phyloP scores from a whole-genome alignment of 768 basidiomycete species.

The Suillus tomentosus region DNA sequence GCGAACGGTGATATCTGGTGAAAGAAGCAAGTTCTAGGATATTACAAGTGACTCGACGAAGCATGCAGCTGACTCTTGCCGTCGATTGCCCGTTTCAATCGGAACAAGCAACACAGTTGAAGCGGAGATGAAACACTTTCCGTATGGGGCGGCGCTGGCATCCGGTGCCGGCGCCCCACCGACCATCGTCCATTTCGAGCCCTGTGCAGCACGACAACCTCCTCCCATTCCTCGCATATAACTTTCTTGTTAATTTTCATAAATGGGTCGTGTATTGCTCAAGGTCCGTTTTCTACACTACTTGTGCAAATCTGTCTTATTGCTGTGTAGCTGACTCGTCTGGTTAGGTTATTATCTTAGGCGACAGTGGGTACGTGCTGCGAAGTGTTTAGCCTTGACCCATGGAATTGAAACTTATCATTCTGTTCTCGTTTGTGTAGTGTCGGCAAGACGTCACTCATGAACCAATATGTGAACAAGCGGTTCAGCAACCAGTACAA shows the following conservation, averaged over 20 bases:
- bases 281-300: conserved; percentile 51
- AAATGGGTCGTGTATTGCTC: conserved; percentile 84
- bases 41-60: conserved; percentile 7
- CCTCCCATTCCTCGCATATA: not conserved
- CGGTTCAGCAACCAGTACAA: conserved; percentile 99
- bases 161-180: conserved; percentile 23
- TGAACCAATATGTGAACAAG: conserved; percentile 99
- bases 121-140: conserved; percentile 28
- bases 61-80: not conserved
- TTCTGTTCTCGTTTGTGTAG: conserved; percentile 39
- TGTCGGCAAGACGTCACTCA: conserved; percentile 98
- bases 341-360: conserved; percentile 93
- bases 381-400: conserved; percentile 9
- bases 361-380: conserved; percentile 86
- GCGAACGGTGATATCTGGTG: conserved; percentile 6
- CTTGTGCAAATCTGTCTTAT: not conserved
- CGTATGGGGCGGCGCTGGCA: conserved; percentile 18
- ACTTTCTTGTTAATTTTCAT: not conserved
- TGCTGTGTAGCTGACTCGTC: conserved; percentile 14
- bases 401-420: conserved; percentile 14
- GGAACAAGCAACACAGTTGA: conserved; percentile 14
- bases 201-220: conserved; percentile 10
- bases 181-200: conserved; percentile 18
- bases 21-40: not conserved
- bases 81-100: not conserved